Evolutionary conservation across 495 filamentous ascomycete genomes (phyloP), one percentile per base, ranked within the genome.

Genomic region (Penicillium ochrochloron): DNA sequence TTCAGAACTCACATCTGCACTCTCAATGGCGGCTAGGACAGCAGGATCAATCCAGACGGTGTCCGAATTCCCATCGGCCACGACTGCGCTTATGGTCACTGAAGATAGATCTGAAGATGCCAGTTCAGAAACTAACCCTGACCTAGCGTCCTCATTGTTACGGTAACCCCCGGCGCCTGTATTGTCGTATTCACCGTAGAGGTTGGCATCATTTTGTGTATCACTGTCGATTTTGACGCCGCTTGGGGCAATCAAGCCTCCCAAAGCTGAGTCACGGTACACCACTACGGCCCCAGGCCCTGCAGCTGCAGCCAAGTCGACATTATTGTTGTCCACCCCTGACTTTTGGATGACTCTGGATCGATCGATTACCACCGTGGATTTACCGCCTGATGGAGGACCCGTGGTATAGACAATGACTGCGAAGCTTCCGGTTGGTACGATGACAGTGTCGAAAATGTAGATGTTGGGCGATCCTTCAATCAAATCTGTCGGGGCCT

Each of bases 181-280:
- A 21, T 52, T 56, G 8, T 14, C 60, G 21, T 66, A 63, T 52
- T 66, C 64, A 2, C 37, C 64, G 33, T 60, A 60, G n/a, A 66
- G 42, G 25, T 66, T 66, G n/a, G 14, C 31, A 3, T 29, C 14
- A 42, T 60, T 25, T n/a, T 66, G 64, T 3, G 60, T 63, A 11
- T 15, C 51, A 10, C 27, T 52, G 29, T 66, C 64, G 14, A 66
- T 37, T 12, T 57, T 35, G 1, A 66, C 64, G 8, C 64, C 64
- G 11, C 34, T 54, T 0, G 37, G 46, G 1, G 57, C 64, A 21
- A 66, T 63, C 6, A 60, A 60, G 6, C 41, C 23, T 11, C 25
- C 60, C 3, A 66, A 41, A 1, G 11, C 29, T 14, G 55, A 60
- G 19, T 41, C 35, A 3, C 56, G 60, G 27, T 63, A 66, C 12